These are phyloP conservation scores for Monsonia emarginata DNA, from an alignment of 441 rosid genomes.

Conservation along the genomic window DNA sequence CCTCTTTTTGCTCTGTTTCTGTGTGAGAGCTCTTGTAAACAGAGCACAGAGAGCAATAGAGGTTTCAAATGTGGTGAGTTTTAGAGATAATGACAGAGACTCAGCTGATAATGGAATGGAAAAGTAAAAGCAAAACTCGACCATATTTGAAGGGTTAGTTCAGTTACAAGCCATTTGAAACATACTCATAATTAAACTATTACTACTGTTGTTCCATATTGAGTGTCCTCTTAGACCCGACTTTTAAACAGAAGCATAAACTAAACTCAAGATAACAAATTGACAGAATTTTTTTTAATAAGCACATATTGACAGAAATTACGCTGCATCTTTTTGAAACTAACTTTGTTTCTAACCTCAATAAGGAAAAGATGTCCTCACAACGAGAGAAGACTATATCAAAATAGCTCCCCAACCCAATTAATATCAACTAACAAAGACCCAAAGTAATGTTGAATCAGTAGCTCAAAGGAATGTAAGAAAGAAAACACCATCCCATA, in stretches of 20 bases:
- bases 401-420: not conserved
- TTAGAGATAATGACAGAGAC: too few relatives aligned
- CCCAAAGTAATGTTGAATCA: not conserved
- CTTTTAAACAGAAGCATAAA: not conserved
- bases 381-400: not conserved
- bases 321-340: not conserved
- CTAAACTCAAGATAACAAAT: not conserved
- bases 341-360: not conserved
- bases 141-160: not conserved
- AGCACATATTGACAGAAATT: not conserved
- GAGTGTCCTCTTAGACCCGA: not conserved
- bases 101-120: constrained; percentile 4
- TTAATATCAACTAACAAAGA: not conserved
- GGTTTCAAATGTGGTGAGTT: too few relatives aligned
- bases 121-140: constrained; percentile 16
- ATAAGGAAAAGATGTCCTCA: not conserved
- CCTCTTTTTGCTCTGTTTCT: too few relatives aligned
- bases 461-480: not conserved
- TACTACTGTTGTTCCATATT: not conserved
- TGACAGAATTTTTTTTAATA: too few relatives aligned
- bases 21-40: too few relatives aligned
- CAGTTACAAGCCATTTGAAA: not conserved
- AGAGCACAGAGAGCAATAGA: too few relatives aligned
- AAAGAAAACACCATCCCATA: not conserved
- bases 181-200: not conserved